Evolutionary conservation across 2,329 filamentous ascomycete species (phyloP), one percentile per base, ranked within the genome.

Genomic region (Tympanopsis confertula): DNA sequence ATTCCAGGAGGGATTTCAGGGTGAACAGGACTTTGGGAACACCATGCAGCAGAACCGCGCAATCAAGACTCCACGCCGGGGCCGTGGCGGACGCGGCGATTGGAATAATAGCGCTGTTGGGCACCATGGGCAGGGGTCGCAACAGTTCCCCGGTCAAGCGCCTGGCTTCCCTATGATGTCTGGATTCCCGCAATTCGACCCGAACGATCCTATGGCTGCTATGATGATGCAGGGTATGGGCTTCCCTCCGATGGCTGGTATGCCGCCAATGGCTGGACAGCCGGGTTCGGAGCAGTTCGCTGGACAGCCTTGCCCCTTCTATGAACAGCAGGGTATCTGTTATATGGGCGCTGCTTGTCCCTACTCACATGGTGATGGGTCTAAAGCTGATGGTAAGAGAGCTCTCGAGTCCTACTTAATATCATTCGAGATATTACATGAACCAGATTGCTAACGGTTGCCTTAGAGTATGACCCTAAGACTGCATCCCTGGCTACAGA

Each of bases 271-370:
- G 42, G 63, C 63, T 13, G 48, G 46, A 24, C 44, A 35, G 17
- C 41, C 49, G 5, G 48, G 48, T 13, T 42, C 41, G n/a, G 18
- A 22, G 18, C 19, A 32, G 18, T 35, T 42, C 29, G 40, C 35
- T 19, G 36, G 17, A 10, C 38, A 40, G 15, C 61, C 66, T 36
- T 78, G 74, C 49, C 59, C 58, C 28, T 69, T 74, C 49, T 78
- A 75, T 45, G 70, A 77, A 42, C 69, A 58, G 0, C 70, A 72
- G 44, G 74, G 74, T 4, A 74, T 69, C 41, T 78, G 74, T 47
- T 64, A 69, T 12, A 46, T 67, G 33, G 74, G 74, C 18, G 64
- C 58, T 38, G 56, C 62, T n/a, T 78, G 74, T 50, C 69, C 68
- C 0, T 74, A 69, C 43, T 65, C 74, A 45, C 73, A 78, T 49